Conservation (phyloP, 1,284 basidiomycete genomes). For the Microbotryomycetes sp. region DNA sequence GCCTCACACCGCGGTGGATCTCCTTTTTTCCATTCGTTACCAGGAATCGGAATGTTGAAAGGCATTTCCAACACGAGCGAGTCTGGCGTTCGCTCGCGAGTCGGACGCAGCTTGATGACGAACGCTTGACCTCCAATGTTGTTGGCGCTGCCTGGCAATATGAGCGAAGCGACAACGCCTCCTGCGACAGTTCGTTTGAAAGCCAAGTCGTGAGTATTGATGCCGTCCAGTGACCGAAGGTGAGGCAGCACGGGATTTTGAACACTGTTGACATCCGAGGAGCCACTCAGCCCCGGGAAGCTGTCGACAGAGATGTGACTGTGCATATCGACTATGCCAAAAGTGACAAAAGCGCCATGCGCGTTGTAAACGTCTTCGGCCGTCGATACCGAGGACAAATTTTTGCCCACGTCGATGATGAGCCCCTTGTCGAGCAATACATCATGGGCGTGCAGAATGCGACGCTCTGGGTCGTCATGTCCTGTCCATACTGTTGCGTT, state of each 20-base stretch:
- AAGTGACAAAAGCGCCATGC: slow-evolving; percentile 46
- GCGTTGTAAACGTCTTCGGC: slow-evolving; percentile 40
- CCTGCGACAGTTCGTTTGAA: slow-evolving; percentile 55
- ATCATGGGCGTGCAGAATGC: slow-evolving; percentile 50
- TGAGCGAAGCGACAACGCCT: slow-evolving; percentile 61
- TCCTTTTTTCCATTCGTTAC: slow-evolving; percentile 26
- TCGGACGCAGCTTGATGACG: slow-evolving; percentile 58
- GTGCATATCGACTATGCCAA: slow-evolving; percentile 47
- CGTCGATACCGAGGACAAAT: slow-evolving; percentile 15
- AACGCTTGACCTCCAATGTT: slow-evolving; percentile 62
- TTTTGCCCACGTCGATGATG: slow-evolving; percentile 42
- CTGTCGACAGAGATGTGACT: slow-evolving; percentile 67
- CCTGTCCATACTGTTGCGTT: slow-evolving; percentile 79
- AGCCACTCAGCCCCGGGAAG: slow-evolving; percentile 52
- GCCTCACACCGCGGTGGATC: slow-evolving; percentile 7
- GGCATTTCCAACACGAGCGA: slow-evolving; percentile 62
- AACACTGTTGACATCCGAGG: slow-evolving; percentile 51
- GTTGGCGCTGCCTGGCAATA: slow-evolving; percentile 56
- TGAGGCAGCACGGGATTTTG: slow-evolving; percentile 57
- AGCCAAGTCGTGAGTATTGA: slow-evolving; percentile 57
- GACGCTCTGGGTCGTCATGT: too few species aligned
- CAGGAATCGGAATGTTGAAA: slow-evolving; percentile 45
- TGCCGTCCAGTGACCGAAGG: slow-evolving; percentile 54
- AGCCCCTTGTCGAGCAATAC: slow-evolving; percentile 46
- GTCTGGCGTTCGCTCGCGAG: slow-evolving; percentile 51